Percentiles rank a stretch among this genome's conserved stretches.
These are phyloP conservation scores for Magnusiomyces ingens DNA, from an alignment of 1,139 yeast species.

Conservation along the genomic window DNA sequence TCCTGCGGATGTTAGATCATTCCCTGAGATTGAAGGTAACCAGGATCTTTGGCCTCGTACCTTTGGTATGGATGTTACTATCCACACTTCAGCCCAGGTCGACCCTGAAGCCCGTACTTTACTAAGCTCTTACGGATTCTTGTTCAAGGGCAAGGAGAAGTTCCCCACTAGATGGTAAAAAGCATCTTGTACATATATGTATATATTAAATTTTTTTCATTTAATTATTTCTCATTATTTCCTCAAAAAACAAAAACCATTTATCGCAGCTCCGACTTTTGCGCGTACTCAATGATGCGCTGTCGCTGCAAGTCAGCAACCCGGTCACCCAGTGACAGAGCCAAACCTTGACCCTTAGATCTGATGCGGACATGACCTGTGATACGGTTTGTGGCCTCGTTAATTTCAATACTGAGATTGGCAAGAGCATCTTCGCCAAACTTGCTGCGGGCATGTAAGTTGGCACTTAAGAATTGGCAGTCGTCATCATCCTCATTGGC, in stretches of 20 bases:
- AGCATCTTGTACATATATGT: neutral
- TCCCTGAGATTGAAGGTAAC: constrained; percentile 91
- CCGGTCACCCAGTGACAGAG: constrained; percentile 88
- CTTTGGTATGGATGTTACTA: constrained; percentile 78
- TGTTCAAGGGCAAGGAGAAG: constrained; percentile 54
- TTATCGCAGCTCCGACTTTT: constrained; percentile 1
- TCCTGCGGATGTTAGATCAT: constrained; percentile 67
- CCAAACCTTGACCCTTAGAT: constrained; percentile 97
- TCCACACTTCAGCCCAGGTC: constrained; percentile 84
- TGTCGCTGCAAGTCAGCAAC: constrained; percentile 48
- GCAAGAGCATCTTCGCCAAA: constrained; percentile 99
- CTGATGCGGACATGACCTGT: constrained; percentile 95
- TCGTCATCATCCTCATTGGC: constrained; percentile 38
- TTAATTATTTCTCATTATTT: neutral
- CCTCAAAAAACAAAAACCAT: neutral
- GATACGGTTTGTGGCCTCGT: constrained; percentile 62
- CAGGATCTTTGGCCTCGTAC: constrained; percentile 86
- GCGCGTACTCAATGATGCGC: constrained; percentile 11
- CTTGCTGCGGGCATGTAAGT: constrained; percentile 83
- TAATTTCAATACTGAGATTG: constrained; percentile 81
- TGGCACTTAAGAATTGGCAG: constrained; percentile 90
- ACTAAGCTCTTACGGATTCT: constrained; percentile 75
- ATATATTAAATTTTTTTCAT: neutral
- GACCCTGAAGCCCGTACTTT: constrained; percentile 88
- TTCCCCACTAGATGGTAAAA: constrained; percentile 29